Percentiles rank a stretch among this genome's conserved stretches.
phyloP scores from a whole-genome alignment of 2,329 filamentous ascomycete genomes.

The Apiospora rasikravindrae region DNA sequence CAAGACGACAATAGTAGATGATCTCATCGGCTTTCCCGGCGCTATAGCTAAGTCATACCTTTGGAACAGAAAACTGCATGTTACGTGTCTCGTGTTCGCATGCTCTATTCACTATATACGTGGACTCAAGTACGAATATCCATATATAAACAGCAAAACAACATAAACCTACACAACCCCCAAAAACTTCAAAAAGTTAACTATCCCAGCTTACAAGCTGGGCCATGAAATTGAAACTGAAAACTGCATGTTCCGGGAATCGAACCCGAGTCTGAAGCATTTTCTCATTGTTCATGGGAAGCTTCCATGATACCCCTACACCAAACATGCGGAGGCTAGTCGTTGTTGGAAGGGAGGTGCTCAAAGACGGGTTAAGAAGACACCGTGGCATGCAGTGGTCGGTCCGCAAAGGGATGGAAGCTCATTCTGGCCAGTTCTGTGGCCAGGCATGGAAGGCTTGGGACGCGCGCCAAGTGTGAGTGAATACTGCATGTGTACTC shows the following conservation, averaged over 20 bases:
- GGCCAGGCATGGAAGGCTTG: neutral
- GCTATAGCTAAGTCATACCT: too few relatives aligned
- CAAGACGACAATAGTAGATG: neutral
- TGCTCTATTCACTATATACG: neutral
- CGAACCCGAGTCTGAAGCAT: constrained; percentile 41
- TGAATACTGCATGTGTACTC: neutral
- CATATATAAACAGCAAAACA: neutral
- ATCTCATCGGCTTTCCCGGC: neutral
- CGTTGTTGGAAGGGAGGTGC: neutral
- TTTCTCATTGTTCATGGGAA: constrained; percentile 35
- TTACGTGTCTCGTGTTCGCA: neutral
- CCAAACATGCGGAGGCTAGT: constrained; percentile 31
- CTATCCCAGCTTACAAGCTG: neutral
- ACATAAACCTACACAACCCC: neutral
- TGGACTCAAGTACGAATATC: neutral
- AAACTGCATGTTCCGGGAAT: constrained; percentile 39
- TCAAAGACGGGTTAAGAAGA: neutral
- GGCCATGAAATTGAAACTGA: constrained; percentile 3
- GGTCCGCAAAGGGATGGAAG: neutral
- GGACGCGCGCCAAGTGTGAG: constrained; percentile 1
- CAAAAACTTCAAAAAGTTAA: neutral
- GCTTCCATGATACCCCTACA: constrained; percentile 43
- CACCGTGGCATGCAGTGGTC: neutral
- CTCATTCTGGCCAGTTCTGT: constrained; percentile 4
- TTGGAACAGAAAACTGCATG: too few relatives aligned